These are phyloP conservation scores for Chaetomium sp. DNA, from an alignment of 2,329 filamentous ascomycete genomes.

Conservation along the genomic window DNA sequence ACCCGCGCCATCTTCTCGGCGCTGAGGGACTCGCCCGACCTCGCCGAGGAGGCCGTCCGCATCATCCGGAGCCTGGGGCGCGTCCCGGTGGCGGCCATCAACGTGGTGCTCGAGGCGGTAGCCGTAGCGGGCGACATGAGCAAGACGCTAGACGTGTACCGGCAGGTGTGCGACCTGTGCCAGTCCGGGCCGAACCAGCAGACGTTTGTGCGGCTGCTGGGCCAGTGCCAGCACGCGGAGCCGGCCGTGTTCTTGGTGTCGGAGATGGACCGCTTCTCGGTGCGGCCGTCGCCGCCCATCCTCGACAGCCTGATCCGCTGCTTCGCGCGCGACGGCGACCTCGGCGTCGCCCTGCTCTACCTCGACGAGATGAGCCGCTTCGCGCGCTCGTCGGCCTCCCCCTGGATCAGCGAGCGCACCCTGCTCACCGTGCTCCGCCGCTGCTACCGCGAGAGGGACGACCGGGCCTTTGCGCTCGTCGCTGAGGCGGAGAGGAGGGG, in stretches of 20 bases:
- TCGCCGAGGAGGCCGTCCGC: slow-evolving; percentile 55
- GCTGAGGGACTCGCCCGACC: slow-evolving; percentile 51
- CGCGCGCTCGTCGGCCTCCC: slow-evolving; percentile 6
- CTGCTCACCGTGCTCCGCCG: slow-evolving; percentile 41
- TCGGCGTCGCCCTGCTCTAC: slow-evolving; percentile 42
- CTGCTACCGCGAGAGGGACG: slow-evolving; percentile 41
- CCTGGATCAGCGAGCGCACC: slow-evolving; percentile 41
- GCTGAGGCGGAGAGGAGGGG: slow-evolving; percentile 38
- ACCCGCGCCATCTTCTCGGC: slow-evolving; percentile 64
- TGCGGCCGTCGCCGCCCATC: slow-evolving; percentile 38
- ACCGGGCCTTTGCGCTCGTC: slow-evolving; percentile 40
- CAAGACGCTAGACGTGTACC: slow-evolving; percentile 43
- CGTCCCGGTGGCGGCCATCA: slow-evolving; percentile 44
- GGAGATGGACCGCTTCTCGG: slow-evolving; percentile 44
- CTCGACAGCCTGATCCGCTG: slow-evolving; percentile 42
- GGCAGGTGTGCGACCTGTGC: slow-evolving; percentile 43
- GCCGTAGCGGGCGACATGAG: background rate
- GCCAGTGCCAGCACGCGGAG: slow-evolving; percentile 35
- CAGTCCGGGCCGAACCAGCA: slow-evolving; percentile 40
- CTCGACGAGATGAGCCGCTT: slow-evolving; percentile 12
- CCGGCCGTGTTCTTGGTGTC: slow-evolving; percentile 41
- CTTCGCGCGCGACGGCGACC: slow-evolving; percentile 39
- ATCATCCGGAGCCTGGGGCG: slow-evolving; percentile 58
- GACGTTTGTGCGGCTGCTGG: slow-evolving; percentile 44
- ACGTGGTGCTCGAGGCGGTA: slow-evolving; percentile 25